Conservation (phyloP, 73 alveolate species). For the Paramecium primaurelia region DNA sequence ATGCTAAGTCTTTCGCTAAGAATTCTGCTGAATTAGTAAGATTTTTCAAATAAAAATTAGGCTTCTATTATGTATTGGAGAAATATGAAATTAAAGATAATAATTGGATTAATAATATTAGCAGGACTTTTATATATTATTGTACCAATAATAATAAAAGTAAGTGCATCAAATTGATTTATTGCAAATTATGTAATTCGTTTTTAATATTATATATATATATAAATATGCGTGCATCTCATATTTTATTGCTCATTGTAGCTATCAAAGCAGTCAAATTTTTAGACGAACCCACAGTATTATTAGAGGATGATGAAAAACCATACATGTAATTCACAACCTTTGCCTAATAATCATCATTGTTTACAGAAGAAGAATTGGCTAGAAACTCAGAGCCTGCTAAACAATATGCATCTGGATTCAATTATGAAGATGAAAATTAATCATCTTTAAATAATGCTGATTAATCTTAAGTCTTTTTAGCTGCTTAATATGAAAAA, state of each 20-base stretch:
- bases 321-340: background rate
- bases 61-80: constrained; percentile 48
- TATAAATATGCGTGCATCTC: background rate
- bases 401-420: background rate
- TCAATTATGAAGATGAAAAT: background rate
- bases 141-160: constrained; percentile 21
- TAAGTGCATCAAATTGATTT: background rate
- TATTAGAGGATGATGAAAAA: background rate
- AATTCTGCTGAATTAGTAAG: constrained; percentile 15
- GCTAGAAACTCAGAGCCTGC: background rate
- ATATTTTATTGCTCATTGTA: background rate
- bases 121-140: constrained; percentile 13
- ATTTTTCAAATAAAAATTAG: background rate
- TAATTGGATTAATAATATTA: background rate
- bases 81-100: constrained; percentile 32
- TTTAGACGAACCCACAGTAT: background rate
- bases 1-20: background rate
- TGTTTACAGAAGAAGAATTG: background rate
- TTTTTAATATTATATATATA: background rate
- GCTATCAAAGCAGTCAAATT: background rate
- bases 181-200: background rate
- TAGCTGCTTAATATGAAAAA: background rate
- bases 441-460: background rate
- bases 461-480: background rate
- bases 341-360: background rate